A percentile compares a stretch with the other conserved stretches of the same genome.
phyloP scores from a whole-genome alignment of 352 stramenopile genomes.

The Pythium periplocum region DNA sequence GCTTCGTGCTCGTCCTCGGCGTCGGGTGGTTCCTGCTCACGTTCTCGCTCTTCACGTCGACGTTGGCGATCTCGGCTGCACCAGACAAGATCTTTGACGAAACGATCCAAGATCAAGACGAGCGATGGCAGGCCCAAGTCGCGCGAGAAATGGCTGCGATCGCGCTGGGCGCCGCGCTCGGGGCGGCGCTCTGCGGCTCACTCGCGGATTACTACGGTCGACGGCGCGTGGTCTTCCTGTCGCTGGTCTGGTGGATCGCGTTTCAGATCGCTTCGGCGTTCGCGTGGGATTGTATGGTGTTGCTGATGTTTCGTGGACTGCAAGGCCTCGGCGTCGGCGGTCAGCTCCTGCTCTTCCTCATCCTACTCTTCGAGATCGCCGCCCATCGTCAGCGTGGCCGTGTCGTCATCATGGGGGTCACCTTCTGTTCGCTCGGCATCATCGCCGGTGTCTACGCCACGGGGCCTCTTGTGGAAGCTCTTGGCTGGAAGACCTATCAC shows the following conservation, averaged over 20 bases:
- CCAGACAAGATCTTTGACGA: too few species aligned
- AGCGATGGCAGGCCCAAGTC: too few species aligned
- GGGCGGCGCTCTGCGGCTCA: background rate
- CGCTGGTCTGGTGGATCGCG: background rate
- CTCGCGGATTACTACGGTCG: background rate
- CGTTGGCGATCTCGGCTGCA: too few species aligned
- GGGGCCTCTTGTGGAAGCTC: constrained; percentile 10
- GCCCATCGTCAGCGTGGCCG: constrained; percentile 53
- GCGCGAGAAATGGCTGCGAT: background rate
- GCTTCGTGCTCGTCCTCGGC: background rate
- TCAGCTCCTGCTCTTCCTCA: constrained; percentile 42
- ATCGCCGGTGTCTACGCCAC: constrained; percentile 35
- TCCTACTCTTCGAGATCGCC: constrained; percentile 52
- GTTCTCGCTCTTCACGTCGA: too few species aligned
- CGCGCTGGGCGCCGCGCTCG: background rate
- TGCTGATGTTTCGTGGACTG: constrained; percentile 5
- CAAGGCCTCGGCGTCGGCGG: constrained; percentile 46
- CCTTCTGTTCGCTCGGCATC: constrained; percentile 34
- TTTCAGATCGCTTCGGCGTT: background rate
- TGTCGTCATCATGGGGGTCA: constrained; percentile 44
- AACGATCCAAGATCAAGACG: too few species aligned
- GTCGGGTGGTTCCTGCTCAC: background rate
- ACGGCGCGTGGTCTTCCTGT: background rate
- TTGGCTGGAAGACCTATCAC: background rate
- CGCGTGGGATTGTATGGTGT: background rate